phyloP scores from a whole-genome alignment of 352 stramenopile species.

The Phytophthora europaea region DNA sequence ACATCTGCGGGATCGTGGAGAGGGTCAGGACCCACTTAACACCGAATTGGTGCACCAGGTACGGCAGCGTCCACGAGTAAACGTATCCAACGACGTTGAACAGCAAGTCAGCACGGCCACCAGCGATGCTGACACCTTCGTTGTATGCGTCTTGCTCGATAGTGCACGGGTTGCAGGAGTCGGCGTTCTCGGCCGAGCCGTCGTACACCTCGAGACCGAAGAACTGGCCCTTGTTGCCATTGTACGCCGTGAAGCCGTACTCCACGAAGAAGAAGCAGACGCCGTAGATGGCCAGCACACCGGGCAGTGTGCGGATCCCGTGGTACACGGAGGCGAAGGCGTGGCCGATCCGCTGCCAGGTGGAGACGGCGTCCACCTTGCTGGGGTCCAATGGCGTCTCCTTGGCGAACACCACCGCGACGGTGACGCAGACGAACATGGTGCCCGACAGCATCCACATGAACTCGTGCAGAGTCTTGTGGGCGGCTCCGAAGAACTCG shows the following conservation, averaged over 20 bases:
- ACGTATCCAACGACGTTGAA: constrained; percentile 61
- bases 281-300: constrained; percentile 41
- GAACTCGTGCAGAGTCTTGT: constrained; percentile 61
- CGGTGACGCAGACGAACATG: constrained; percentile 52
- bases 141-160: constrained; percentile 52
- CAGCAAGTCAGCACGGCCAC: constrained; percentile 47
- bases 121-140: constrained; percentile 58
- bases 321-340: constrained; percentile 54
- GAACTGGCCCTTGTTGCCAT: constrained; percentile 70
- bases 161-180: constrained; percentile 49
- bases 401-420: constrained; percentile 43
- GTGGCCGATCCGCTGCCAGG: constrained; percentile 37
- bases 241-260: constrained; percentile 70
- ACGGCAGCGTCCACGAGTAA: constrained; percentile 54
- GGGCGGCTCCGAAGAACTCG: constrained; percentile 57
- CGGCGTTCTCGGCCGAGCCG: constrained; percentile 44
- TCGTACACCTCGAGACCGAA: constrained; percentile 63
- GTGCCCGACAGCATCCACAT: constrained; percentile 59
- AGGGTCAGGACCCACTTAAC: constrained; percentile 55
- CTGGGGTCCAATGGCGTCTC: constrained; percentile 50
- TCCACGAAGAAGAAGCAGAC: constrained; percentile 54
- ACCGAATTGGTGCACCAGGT: constrained; percentile 55
- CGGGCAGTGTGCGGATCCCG: constrained; percentile 47
- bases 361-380: constrained; percentile 29
- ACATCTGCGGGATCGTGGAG: constrained; percentile 51